Evolutionary conservation across 2,329 filamentous ascomycete genomes (phyloP), one percentile per base, ranked within the genome.

Genomic region (Microascus cirrosus): DNA sequence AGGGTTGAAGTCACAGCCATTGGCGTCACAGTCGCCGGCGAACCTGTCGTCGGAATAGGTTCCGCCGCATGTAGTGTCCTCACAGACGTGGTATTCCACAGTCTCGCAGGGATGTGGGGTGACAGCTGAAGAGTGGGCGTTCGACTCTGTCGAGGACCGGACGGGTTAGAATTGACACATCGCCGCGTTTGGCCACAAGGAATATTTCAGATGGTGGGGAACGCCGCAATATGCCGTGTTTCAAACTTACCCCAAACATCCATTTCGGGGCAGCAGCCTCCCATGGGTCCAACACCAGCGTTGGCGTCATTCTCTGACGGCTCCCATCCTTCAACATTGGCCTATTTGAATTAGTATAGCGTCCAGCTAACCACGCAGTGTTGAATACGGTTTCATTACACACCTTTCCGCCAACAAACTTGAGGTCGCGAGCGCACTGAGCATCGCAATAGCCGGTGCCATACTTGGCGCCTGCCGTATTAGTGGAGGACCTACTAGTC

Each of bases 1-100:
- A 24, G 78, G 71, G 75, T 85, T 85, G 74, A 81, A 85, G 66
- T 85, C 83, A 64, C 84, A 87, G 20, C 84, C 84, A 61, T 83
- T 79, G 59, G 79, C 79, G 67, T 86, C 84, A 70, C 84, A 87
- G 48, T 78, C 70, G 59, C 82, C 82, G 15, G 67, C 70, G 66
- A 84, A 84, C 62, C 81, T 79, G 61, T 75, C 69, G 57, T 67
- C 64, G 7, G 70, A 73, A 64, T 76, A 78, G 18, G 74, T 73
- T 53, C 75, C 79, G 54, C 80, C 79, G 63, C 78, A 81, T 24
- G 24, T 25, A n/a, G 55, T 53, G n/a, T 34, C 42, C 20, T 62
- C 58, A 55, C 62, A 63, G 61, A 74, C 71, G 55, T 67, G 67
- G 55, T 75, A 73, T 53, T 73, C 73, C 24, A 69, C 65, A 51